A percentile compares a stretch with the other conserved stretches of the same genome.
Evolutionary conservation across 306 rosid species (phyloP).

Genomic region (Adenanthera pavonina): DNA sequence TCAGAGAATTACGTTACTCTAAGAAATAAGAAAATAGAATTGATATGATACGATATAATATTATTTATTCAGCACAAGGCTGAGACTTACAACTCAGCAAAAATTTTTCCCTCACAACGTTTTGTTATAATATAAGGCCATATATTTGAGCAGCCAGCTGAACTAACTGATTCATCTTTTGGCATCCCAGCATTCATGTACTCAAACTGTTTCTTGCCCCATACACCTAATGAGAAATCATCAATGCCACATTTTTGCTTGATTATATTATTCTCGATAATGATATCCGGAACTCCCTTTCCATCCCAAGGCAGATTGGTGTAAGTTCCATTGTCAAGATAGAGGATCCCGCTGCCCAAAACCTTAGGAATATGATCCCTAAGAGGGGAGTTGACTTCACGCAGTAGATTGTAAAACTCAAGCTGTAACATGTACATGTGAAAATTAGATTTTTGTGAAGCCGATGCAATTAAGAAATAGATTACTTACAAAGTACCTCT

Average conservation of each 20-base stretch:
- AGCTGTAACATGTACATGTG: slow-evolving; percentile 63
- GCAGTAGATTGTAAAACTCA: slow-evolving; percentile 70
- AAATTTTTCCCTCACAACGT: slow-evolving; percentile 82
- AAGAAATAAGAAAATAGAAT: slow-evolving; percentile 31
- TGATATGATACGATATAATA: slow-evolving; percentile 19
- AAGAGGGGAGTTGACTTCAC: slow-evolving; percentile 69
- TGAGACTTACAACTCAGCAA: slow-evolving; percentile 79
- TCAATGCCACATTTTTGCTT: slow-evolving; percentile 45
- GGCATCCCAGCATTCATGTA: slow-evolving; percentile 67
- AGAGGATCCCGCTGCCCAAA: slow-evolving; percentile 78
- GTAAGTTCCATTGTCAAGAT: slow-evolving; percentile 69
- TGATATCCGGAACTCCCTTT: slow-evolving; percentile 65
- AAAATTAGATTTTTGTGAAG: slow-evolving; percentile 42
- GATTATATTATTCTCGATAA: slow-evolving; percentile 62
- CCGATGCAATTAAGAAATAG: slow-evolving; percentile 32
- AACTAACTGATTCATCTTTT: slow-evolving; percentile 34
- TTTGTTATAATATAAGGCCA: slow-evolving; percentile 90
- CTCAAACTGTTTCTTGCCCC: slow-evolving; percentile 76
- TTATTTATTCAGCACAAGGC: slow-evolving; percentile 22
- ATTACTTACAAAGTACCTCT: slow-evolving; percentile 64
- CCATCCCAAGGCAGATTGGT: slow-evolving; percentile 84
- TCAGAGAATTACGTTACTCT: slow-evolving; percentile 25
- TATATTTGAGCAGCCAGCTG: slow-evolving; percentile 51
- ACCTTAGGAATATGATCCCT: slow-evolving; percentile 71
- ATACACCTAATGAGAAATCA: slow-evolving; percentile 71